phyloP scores from a whole-genome alignment of 805 yeast species.

The Candida berthetii region DNA sequence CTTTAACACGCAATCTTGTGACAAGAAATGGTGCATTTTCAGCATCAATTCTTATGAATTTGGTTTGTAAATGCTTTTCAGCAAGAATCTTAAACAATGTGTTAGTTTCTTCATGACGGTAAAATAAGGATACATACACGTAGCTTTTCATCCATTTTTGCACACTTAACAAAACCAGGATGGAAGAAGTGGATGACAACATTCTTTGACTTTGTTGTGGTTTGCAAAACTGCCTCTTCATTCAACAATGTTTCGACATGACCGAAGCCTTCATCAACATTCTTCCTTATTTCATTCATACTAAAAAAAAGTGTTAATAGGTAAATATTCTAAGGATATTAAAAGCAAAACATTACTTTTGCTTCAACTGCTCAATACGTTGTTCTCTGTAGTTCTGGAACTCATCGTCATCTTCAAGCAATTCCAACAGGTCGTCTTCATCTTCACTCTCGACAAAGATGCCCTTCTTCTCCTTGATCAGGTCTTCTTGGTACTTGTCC shows the following conservation, averaged over 20 bases:
- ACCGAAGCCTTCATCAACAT: slow-evolving; percentile 37
- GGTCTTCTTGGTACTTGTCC: slow-evolving; percentile 39
- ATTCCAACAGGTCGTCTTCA: slow-evolving; percentile 37
- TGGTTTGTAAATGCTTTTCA: slow-evolving; percentile 48
- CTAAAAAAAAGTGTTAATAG: slow-evolving; percentile 17
- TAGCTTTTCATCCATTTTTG: slow-evolving; percentile 44
- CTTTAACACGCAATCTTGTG: slow-evolving; percentile 52
- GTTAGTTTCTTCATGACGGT: too few species aligned
- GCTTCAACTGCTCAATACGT: slow-evolving; percentile 51
- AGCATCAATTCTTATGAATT: slow-evolving; percentile 51
- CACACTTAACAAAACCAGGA: slow-evolving; percentile 54
- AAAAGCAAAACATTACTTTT: slow-evolving; percentile 19
- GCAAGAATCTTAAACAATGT: slow-evolving; percentile 32
- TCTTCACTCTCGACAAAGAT: slow-evolving; percentile 21
- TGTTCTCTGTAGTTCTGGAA: slow-evolving; percentile 51
- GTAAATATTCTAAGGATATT: not conserved
- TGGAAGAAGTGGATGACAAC: slow-evolving; percentile 61
- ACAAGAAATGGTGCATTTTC: slow-evolving; percentile 68
- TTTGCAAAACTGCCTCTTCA: slow-evolving; percentile 53
- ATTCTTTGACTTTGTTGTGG: slow-evolving; percentile 34
- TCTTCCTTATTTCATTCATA: slow-evolving; percentile 27
- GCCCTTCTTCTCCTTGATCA: slow-evolving; percentile 15
- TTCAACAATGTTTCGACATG: slow-evolving; percentile 30
- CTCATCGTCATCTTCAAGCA: slow-evolving; percentile 48
- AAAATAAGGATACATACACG: slow-evolving; percentile 1